Evolutionary conservation across 495 filamentous ascomycete species (phyloP).

Genomic region (Trichocladium uniseriatum): DNA sequence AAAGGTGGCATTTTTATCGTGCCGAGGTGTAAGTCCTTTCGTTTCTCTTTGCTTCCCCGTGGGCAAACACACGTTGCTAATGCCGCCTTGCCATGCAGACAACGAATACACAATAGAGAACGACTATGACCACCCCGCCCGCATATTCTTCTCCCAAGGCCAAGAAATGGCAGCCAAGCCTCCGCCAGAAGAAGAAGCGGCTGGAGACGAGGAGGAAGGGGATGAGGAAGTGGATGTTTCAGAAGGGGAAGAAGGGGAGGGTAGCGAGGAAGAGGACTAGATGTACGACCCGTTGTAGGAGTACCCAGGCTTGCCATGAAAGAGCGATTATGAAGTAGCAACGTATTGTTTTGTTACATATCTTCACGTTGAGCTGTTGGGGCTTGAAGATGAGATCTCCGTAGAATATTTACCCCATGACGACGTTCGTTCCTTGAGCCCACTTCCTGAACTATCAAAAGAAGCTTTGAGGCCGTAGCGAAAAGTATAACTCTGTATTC

Average conservation of each 20-base stretch:
- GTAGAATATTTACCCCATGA: too few species aligned
- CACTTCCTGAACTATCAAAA: too few species aligned
- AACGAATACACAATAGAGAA: slow-evolving; percentile 82
- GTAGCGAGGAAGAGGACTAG: slow-evolving; percentile 2
- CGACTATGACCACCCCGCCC: slow-evolving; percentile 52
- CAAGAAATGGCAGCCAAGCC: slow-evolving; percentile 41
- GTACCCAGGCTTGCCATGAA: too few species aligned
- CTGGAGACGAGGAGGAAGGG: slow-evolving; percentile 5
- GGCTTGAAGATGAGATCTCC: too few species aligned
- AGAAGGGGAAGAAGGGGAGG: slow-evolving; percentile 3
- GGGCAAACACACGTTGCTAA: slow-evolving; percentile 7
- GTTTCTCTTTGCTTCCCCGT: slow-evolving; percentile 2
- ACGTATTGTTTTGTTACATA: too few species aligned
- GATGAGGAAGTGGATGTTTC: slow-evolving; percentile 6
- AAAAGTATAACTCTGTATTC: too few species aligned
- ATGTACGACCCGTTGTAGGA: neutral
- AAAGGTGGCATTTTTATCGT: slow-evolving; percentile 88
- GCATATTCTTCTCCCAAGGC: slow-evolving; percentile 80
- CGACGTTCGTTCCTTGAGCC: too few species aligned
- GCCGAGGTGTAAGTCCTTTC: slow-evolving; percentile 72
- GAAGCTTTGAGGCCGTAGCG: too few species aligned
- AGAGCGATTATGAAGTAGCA: too few species aligned
- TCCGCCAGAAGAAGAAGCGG: slow-evolving; percentile 4
- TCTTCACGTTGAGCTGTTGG: too few species aligned
- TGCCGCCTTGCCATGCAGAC: slow-evolving; percentile 36